These are phyloP conservation scores for Ascochyta lentis DNA, from an alignment of 2,329 filamentous ascomycete genomes.

Conservation along the genomic window DNA sequence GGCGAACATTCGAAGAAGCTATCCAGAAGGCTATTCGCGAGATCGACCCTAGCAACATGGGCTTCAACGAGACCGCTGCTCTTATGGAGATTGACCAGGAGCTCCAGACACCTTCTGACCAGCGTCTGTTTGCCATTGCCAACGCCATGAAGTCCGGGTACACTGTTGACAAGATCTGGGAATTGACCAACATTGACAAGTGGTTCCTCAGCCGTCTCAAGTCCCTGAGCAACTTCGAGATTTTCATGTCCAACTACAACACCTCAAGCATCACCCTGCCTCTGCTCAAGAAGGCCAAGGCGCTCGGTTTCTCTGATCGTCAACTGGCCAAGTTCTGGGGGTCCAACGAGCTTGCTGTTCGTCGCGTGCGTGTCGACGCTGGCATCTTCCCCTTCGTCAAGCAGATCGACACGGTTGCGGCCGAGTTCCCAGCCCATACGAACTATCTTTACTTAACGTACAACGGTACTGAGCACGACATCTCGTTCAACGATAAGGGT, in stretches of 20 bases:
- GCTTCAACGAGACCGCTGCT: slow-evolving; percentile 83
- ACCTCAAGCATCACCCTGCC: slow-evolving; percentile 69
- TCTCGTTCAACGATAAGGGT: slow-evolving; percentile 85
- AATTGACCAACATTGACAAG: slow-evolving; percentile 97
- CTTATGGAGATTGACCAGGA: slow-evolving; percentile 96
- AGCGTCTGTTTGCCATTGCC: slow-evolving; percentile 95
- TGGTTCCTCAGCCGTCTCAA: slow-evolving; percentile 97
- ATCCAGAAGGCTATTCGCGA: slow-evolving; percentile 97
- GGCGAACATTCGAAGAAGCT: slow-evolving; percentile 94
- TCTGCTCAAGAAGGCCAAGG: slow-evolving; percentile 83
- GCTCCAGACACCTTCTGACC: slow-evolving; percentile 95
- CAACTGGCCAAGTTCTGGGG: slow-evolving; percentile 94
- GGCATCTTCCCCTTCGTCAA: slow-evolving; percentile 90
- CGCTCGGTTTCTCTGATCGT: slow-evolving; percentile 91
- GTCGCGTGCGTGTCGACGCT: slow-evolving; percentile 81
- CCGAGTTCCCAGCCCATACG: slow-evolving; percentile 91
- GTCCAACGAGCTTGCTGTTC: slow-evolving; percentile 90
- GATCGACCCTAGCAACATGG: slow-evolving; percentile 93
- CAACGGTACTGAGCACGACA: slow-evolving; percentile 85
- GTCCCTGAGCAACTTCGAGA: slow-evolving; percentile 87
- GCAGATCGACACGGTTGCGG: slow-evolving; percentile 98
- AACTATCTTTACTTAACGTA: slow-evolving; percentile 98
- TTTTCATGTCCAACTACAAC: slow-evolving; percentile 73
- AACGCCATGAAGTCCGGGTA: slow-evolving; percentile 97
- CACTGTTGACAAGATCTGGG: slow-evolving; percentile 95